Evolutionary conservation across 2,329 filamentous ascomycete species (phyloP).

Genomic region (Aspergillus tanneri): DNA sequence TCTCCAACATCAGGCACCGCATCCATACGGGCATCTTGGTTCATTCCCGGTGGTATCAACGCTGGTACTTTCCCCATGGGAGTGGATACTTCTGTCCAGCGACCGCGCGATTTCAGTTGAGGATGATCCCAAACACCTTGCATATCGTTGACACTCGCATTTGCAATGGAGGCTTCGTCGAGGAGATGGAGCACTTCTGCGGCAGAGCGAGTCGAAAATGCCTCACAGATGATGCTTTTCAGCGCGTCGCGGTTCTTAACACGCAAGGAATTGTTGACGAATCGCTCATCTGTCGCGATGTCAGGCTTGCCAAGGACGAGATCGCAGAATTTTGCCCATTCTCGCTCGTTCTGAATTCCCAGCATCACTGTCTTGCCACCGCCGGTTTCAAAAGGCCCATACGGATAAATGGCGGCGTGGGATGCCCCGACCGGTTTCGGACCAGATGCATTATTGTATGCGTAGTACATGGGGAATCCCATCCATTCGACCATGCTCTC

Average conservation of each 20-base stretch:
- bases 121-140: conserved; percentile 55
- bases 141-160: conserved; percentile 58
- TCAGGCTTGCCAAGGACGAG: conserved; percentile 47
- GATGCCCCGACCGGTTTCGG: conserved; percentile 52
- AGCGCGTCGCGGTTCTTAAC: conserved; percentile 50
- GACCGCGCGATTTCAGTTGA: conserved; percentile 51
- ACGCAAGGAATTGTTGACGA: conserved; percentile 49
- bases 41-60: conserved; percentile 52
- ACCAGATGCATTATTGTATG: conserved; percentile 46
- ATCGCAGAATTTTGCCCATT: conserved; percentile 53
- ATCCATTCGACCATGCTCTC: conserved; percentile 62
- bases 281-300: conserved; percentile 49
- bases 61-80: conserved; percentile 49
- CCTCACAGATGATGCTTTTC: conserved; percentile 46
- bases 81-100: conserved; percentile 54
- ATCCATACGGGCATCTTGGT: conserved; percentile 31
- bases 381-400: conserved; percentile 55
- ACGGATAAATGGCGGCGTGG: conserved; percentile 58
- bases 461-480: conserved; percentile 57
- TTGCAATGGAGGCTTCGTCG: conserved; percentile 54
- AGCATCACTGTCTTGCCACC: conserved; percentile 54
- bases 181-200: conserved; percentile 45
- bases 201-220: conserved; percentile 42
- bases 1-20: conserved; percentile 52
- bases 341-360: conserved; percentile 58